Percentiles rank a stretch among this genome's conserved stretches.
Conservation (phyloP, 192 early-diverging fungal species). For the Coemansia sp. region DNA sequence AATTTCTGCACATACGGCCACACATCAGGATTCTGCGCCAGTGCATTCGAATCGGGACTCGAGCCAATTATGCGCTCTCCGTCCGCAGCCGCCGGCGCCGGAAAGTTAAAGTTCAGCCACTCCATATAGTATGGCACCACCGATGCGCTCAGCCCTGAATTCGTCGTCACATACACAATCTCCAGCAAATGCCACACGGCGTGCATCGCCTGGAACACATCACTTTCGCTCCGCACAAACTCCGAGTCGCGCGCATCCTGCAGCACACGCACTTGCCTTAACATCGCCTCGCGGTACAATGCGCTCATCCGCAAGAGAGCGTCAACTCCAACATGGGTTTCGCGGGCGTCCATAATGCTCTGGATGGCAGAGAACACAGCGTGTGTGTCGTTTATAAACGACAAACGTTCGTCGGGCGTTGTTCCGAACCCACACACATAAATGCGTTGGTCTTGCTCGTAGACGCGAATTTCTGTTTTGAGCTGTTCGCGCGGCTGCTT, state of each 20-base stretch:
- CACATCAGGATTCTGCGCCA: conserved; percentile 11
- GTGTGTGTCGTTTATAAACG: conserved; percentile 51
- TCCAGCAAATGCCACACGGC: conserved; percentile 52
- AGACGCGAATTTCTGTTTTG: not conserved
- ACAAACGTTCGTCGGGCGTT: conserved; percentile 25
- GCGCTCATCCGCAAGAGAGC: conserved; percentile 27
- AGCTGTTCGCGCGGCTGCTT: conserved; percentile 26
- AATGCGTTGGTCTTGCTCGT: conserved; percentile 34
- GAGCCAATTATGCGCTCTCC: conserved; percentile 13
- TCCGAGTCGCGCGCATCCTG: conserved; percentile 19
- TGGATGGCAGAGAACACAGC: conserved; percentile 45
- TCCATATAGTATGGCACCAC: conserved; percentile 34
- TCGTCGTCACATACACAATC: conserved; percentile 39
- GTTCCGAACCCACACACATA: conserved; percentile 18
- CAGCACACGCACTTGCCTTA: conserved; percentile 37
- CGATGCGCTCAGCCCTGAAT: conserved; percentile 25
- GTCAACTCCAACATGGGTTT: conserved; percentile 10
- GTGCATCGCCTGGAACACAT: conserved; percentile 46
- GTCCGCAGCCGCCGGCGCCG: conserved; percentile 35
- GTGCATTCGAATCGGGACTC: conserved; percentile 8
- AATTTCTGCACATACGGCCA: conserved; percentile 43
- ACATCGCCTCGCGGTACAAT: conserved; percentile 50
- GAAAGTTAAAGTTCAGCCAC: conserved; percentile 55
- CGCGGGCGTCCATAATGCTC: conserved; percentile 16
- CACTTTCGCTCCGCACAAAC: conserved; percentile 18